A percentile compares a stretch with the other conserved stretches of the same genome.
These are phyloP conservation scores for Xylaria sp. DNA, from an alignment of 2,329 filamentous ascomycete species.

Conservation along the genomic window DNA sequence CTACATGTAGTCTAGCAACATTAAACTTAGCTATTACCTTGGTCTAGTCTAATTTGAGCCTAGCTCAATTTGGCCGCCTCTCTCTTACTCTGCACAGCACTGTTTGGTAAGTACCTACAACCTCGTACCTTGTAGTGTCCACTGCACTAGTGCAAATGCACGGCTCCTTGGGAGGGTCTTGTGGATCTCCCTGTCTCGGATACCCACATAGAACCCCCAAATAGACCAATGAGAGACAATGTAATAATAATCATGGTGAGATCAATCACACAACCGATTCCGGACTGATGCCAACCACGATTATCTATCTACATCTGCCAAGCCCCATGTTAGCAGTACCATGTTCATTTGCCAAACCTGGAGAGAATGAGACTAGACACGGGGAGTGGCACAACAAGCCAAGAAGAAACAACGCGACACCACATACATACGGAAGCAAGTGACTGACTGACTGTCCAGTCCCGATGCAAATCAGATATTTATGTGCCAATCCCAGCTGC, in stretches of 20 bases:
- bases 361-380: background rate
- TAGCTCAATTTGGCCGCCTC: too few species aligned
- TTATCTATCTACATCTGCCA: constrained; percentile 28
- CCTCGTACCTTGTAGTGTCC: background rate
- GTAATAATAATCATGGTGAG: constrained; percentile 37
- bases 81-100: background rate
- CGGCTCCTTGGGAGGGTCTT: constrained; percentile 18
- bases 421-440: background rate
- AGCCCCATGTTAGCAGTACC: constrained; percentile 25
- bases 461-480: background rate
- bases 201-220: background rate
- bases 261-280: constrained; percentile 28
- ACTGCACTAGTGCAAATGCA: constrained; percentile 9
- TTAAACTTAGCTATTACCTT: too few species aligned
- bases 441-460: background rate
- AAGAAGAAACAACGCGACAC: background rate
- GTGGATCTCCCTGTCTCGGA: constrained; percentile 17
- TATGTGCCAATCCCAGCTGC: background rate
- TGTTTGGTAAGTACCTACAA: background rate
- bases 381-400: background rate
- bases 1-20: background rate
- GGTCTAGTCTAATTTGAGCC: too few species aligned
- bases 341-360: constrained; percentile 33
- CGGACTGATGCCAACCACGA: constrained; percentile 28
- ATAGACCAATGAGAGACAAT: constrained; percentile 24